These are phyloP conservation scores for Drechmeria coniospora DNA, from an alignment of 2,329 filamentous ascomycete species.

Conservation along the genomic window DNA sequence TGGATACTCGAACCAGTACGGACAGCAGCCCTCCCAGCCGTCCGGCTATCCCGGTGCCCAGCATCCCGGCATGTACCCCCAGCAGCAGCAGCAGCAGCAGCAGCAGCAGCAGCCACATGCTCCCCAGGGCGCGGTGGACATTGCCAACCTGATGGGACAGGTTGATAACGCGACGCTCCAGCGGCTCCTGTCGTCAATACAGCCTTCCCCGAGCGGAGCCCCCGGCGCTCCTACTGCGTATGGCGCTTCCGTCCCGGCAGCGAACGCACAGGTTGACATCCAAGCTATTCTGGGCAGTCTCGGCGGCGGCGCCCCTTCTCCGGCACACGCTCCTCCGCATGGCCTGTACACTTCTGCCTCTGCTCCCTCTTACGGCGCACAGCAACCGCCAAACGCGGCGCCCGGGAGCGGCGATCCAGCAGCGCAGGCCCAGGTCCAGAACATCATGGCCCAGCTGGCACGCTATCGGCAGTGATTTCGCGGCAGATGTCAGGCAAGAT, in stretches of 20 bases:
- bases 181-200: conserved; percentile 48
- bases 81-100: conserved; percentile 16
- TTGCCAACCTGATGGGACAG: conserved; percentile 49
- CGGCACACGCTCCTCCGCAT: conserved; percentile 10
- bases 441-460: conserved; percentile 60
- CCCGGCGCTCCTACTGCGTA: conserved; percentile 3
- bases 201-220: conserved; percentile 9
- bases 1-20: conserved; percentile 17
- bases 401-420: conserved; percentile 19
- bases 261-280: conserved; percentile 24
- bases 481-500: too few species aligned
- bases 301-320: conserved; percentile 10
- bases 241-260: conserved; percentile 9
- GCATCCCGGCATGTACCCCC: conserved; percentile 16
- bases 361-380: too few species aligned
- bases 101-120: conserved; percentile 11
- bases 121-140: conserved; percentile 28
- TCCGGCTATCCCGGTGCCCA: conserved; percentile 11
- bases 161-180: conserved; percentile 58
- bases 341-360: conserved; percentile 15
- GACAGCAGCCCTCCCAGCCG: conserved; percentile 8
- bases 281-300: conserved; percentile 29
- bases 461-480: conserved; percentile 44
- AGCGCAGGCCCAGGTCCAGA: conserved; percentile 47
- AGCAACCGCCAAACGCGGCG: too few species aligned